phyloP scores from a whole-genome alignment of 2,329 filamentous ascomycete genomes.

The Colletotrichum sp. region DNA sequence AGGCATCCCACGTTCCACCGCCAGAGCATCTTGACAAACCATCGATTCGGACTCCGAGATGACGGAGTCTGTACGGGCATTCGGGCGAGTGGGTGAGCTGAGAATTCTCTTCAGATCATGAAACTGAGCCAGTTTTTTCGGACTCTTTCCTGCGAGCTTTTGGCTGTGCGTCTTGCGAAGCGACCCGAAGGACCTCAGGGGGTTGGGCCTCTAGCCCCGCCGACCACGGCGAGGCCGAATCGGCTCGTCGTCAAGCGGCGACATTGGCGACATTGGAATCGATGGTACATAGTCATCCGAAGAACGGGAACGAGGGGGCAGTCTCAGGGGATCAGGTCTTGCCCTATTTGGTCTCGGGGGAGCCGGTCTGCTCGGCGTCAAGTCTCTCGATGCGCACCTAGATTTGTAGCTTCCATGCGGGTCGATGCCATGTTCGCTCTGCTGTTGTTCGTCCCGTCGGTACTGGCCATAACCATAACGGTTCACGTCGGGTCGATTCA shows the following conservation, averaged over 20 bases:
- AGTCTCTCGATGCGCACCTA: neutral
- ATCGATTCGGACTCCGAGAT: slow-evolving; percentile 3
- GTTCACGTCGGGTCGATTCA: neutral
- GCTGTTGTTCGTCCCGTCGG: neutral
- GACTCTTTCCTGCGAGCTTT: neutral
- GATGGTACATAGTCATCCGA: neutral
- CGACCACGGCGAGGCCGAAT: neutral
- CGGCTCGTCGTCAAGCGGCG: neutral
- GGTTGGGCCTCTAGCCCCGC: neutral
- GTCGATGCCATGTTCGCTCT: neutral
- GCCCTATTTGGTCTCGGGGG: neutral
- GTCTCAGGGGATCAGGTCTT: neutral
- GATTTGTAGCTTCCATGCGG: neutral
- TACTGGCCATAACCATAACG: neutral
- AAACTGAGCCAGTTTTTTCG: neutral
- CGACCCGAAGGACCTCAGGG: neutral
- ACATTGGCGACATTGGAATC: neutral
- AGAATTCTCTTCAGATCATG: neutral
- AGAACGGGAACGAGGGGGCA: neutral
- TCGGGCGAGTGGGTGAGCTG: neutral
- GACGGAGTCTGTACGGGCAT: neutral
- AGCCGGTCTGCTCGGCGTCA: neutral
- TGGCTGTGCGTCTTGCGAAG: neutral
- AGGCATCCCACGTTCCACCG: neutral
- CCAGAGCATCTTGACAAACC: neutral